Evolutionary conservation across 257 asterid species (phyloP).

Genomic region (Solanum ossicruentum): DNA sequence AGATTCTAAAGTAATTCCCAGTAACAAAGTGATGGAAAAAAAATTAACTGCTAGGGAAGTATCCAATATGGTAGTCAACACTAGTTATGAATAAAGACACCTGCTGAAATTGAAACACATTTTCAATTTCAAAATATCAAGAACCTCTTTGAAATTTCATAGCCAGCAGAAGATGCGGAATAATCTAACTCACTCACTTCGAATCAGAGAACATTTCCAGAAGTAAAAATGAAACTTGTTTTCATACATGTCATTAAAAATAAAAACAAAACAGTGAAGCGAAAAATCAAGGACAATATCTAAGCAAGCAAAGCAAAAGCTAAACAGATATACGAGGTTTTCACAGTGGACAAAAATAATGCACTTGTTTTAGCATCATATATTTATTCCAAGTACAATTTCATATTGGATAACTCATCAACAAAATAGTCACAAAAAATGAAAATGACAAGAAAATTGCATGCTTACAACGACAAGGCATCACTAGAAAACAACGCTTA

Average conservation of each 20-base stretch:
- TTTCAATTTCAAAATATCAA: background rate
- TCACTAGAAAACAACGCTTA: background rate
- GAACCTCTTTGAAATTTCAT: background rate
- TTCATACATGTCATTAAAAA: no score
- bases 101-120: background rate
- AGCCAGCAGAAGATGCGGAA: background rate
- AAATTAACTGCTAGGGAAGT: no score
- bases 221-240: background rate
- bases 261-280: background rate
- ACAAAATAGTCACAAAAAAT: no score
- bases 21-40: background rate
- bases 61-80: background rate
- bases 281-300: constrained; percentile 17
- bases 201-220: background rate
- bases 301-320: background rate
- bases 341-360: background rate
- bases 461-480: background rate
- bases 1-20: background rate
- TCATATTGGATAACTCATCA: background rate
- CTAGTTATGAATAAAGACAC: background rate
- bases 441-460: background rate
- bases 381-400: background rate
- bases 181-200: background rate
- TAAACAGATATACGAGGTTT: background rate
- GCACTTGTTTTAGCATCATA: background rate